These are phyloP conservation scores for Thielaviopsis musarum DNA, from an alignment of 2,329 filamentous ascomycete genomes.

Conservation along the genomic window DNA sequence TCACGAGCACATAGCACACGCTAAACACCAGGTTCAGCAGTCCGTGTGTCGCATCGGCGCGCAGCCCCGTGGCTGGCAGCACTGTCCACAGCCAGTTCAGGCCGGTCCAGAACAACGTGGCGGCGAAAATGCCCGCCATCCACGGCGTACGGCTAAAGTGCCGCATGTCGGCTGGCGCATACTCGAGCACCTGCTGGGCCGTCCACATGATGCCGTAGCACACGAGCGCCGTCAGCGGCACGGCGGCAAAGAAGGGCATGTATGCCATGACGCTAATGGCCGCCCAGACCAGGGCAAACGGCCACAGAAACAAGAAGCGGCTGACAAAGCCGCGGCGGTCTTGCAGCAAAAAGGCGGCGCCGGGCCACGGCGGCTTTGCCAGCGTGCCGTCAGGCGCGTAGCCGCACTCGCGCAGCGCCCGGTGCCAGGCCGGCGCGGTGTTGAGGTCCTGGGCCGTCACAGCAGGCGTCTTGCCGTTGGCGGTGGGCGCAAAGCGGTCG, in stretches of 20 bases:
- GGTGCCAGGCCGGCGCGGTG: constrained; percentile 64
- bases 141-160: constrained; percentile 86
- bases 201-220: constrained; percentile 60
- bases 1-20: constrained; percentile 44
- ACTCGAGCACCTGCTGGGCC: constrained; percentile 61
- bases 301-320: constrained; percentile 81
- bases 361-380: constrained; percentile 52
- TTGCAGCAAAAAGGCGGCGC: constrained; percentile 54
- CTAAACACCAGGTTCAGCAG: constrained; percentile 65
- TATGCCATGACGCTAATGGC: constrained; percentile 57
- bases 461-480: constrained; percentile 77
- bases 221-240: constrained; percentile 52
- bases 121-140: constrained; percentile 85
- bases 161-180: constrained; percentile 76
- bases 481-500: constrained; percentile 79
- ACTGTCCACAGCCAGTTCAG: constrained; percentile 60
- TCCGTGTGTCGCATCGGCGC: constrained; percentile 38
- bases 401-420: constrained; percentile 67
- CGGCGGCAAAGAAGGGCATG: constrained; percentile 54
- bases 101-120: constrained; percentile 64
- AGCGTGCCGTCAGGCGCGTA: constrained; percentile 65
- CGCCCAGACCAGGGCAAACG: constrained; percentile 58
- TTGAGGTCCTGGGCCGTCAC: constrained; percentile 83
- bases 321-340: constrained; percentile 64
- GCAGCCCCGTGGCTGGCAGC: constrained; percentile 33